phyloP scores from a whole-genome alignment of 83 land plant genomes.

The Picea abies region DNA sequence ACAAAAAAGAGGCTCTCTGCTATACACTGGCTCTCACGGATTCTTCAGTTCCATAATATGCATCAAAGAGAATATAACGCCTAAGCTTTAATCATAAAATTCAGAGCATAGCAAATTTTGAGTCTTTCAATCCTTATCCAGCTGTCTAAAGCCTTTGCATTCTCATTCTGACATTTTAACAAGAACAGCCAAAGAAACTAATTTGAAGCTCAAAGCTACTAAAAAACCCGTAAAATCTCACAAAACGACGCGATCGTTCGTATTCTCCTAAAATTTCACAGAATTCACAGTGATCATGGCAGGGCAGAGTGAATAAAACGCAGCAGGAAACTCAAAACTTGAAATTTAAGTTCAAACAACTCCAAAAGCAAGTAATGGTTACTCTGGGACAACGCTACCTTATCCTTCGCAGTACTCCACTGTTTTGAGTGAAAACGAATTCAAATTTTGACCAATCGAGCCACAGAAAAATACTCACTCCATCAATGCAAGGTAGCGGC shows the following conservation, averaged over 20 bases:
- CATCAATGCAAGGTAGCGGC: neutral
- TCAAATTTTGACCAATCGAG: neutral
- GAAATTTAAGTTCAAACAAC: conserved; percentile 9
- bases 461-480: neutral
- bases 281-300: neutral
- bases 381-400: conserved; percentile 8
- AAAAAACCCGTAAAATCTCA: neutral
- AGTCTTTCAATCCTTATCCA: no score
- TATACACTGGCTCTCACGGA: neutral
- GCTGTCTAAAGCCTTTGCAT: no score
- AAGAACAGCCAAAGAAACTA: neutral
- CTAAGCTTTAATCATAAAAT: no score
- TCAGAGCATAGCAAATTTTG: no score
- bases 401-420: conserved; percentile 16
- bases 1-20: neutral
- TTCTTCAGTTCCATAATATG: neutral
- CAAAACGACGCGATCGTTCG: conserved; percentile 8
- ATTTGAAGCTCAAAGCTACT: neutral
- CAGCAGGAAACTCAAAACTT: neutral
- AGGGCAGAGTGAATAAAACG: neutral
- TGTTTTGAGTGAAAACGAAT: conserved; percentile 11
- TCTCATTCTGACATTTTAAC: no score
- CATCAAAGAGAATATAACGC: no score
- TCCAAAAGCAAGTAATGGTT: conserved; percentile 5
- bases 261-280: conserved; percentile 9